Conservation (phyloP, 176 grass and related monocot genomes). For the Lolium perenne region DNA sequence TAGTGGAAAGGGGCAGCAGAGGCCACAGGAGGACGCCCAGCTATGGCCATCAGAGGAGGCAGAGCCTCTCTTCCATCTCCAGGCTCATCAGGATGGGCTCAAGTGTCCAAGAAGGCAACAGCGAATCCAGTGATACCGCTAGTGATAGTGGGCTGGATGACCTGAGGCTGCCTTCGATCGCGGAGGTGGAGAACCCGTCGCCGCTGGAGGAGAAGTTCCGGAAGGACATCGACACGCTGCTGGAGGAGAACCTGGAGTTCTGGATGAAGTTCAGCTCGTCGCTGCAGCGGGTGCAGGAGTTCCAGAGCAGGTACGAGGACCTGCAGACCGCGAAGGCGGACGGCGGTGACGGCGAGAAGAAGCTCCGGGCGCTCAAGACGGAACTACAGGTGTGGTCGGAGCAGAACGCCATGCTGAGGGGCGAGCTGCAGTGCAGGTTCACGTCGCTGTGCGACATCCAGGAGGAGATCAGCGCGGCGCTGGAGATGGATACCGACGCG, state of each 20-base stretch:
- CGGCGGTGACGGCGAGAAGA: conserved; percentile 33
- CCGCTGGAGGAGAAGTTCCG: conserved; percentile 73
- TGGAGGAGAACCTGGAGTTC: conserved; percentile 94
- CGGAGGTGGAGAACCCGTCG: conserved; percentile 41
- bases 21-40: conserved; percentile 54
- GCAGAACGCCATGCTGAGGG: conserved; percentile 66
- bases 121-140: not conserved
- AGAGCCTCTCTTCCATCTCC: conserved; percentile 53
- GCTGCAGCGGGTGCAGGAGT: conserved; percentile 74
- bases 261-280: conserved; percentile 94
- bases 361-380: conserved; percentile 77
- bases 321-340: conserved; percentile 5
- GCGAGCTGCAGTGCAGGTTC: conserved; percentile 73
- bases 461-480: conserved; percentile 69
- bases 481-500: conserved; percentile 13
- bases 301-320: conserved; percentile 56
- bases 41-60: conserved; percentile 42
- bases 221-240: conserved; percentile 69
- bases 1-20: not conserved
- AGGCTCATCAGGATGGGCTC: conserved; percentile 50
- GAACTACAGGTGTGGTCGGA: conserved; percentile 95
- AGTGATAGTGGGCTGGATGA: conserved; percentile 40
- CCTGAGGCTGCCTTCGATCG: conserved; percentile 34
- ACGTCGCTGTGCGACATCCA: conserved; percentile 70
- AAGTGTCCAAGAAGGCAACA: conserved; percentile 24